Evolutionary conservation across 805 yeast species (phyloP), one percentile per base, ranked within the genome.

Genomic region (Candida khao-thaluensis): DNA sequence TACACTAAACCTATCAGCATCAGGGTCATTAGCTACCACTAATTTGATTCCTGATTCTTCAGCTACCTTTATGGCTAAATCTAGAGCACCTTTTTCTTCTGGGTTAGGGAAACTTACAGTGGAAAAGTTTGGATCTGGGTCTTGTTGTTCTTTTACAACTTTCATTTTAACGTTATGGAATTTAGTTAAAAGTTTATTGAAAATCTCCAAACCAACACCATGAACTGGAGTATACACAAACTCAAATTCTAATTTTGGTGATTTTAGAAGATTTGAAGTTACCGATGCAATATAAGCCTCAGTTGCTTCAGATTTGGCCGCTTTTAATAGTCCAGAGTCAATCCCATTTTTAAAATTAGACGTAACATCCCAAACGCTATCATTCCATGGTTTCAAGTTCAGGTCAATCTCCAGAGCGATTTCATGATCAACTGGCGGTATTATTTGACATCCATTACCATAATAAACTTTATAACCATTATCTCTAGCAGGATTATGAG

Each of bases 381-480:
- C 50, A 30, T 56, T 57, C 75, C 84, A 74, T 0, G 95, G 91
- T 3, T 48, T 59, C 44, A 86, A 61, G 52, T 86, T 85, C 10
- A 64, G 52, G 17, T 75, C 67, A 29, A 91, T 91, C 2, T 69
- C 54, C 2, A 57, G 44, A 16, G 96, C 89, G 46, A 91, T 91
- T 1, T 73, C 79, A 2, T 53, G 51, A 54, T 93, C 98, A 53
- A 82, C 88, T 0, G 99, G 98, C 2, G 96, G 90, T 32, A 91
- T 87, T 47, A 91, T 93, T 59, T 93, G 98, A 59, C 97, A 91
- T 3, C 96, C 98, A 56, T 91, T 91, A 7, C 72, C 67, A 79
- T 93, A 88, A 65, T 93, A 91, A 1, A 91, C 98, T 56, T 91
- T 91, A 64, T 87, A 91, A 0, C 98, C 98, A 54, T 90, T 90